Base-by-base conservation (phyloP, 2,329 filamentous ascomycete species). In the Amylocarpus encephaloides region DNA sequence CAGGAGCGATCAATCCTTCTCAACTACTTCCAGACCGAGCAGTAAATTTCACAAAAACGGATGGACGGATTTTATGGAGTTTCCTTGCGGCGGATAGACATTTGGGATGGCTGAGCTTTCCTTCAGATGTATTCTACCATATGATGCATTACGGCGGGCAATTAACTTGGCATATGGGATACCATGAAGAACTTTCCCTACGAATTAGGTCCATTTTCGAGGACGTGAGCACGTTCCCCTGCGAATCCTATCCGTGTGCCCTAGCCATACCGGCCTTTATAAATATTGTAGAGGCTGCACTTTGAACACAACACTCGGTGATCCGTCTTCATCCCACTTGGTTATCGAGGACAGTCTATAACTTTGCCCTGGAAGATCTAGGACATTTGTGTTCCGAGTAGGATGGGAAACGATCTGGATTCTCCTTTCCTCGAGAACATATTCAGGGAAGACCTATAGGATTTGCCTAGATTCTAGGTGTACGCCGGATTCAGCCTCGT, bases 21-120 rank as follows among this genome's bases (percentile, higher is more conserved):
- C 75, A 95, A 98, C 86, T 98, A 98, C 88, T 97, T 98, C 91
- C 88, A 95, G 81, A 95, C 90, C 73, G 80, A 83, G 74, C 80
- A 83, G 72, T 85, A 83, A 76, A 68, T 50, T 51, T 53, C 26
- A 46, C 46, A 57, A 57, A 53, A 54, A 51, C 36, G 56, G 55
- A 56, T 46, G 45, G 49, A 44, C 52, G 46, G 44, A 52, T 51
- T 26, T 36, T 35, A 57, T 48, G 59, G 61, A 63, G 59, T 64
- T 65, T 58, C 46, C 46, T 54, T 54, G 51, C 49, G 51, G 57
- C 50, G 61, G 56, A 58, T 64, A 63, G 56, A 63, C 53, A 56
- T 59, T 60, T 53, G 55, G 51, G 58, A 61, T 57, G 50, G 56
- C 54, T 54, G 45, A 53, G 49, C 53, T 51, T 59, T 57, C 51